Base-by-base conservation (phyloP, 805 yeast genomes). In the Candida peoriensis region DNA sequence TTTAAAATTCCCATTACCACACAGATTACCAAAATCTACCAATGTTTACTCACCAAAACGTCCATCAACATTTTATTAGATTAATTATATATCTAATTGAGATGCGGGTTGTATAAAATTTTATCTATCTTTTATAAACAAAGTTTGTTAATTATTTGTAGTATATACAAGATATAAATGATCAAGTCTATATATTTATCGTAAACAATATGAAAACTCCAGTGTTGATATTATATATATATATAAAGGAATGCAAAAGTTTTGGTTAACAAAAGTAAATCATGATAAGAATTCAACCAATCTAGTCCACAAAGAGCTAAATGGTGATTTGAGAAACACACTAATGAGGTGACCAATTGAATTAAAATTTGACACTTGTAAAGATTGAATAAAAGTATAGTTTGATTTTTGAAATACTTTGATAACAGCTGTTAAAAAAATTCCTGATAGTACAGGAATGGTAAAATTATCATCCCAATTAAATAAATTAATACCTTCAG, bases 1-100 rank as follows among this genome's bases (percentile, higher is more conserved):
- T 74, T 83, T 93, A 75, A 86, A 87, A 75, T 93, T 93, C 97
- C 99, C 99, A 77, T 83, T 93, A 68, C 97, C 99, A 63, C 99
- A 93, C 96, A 90, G 97, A 78, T 78, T 89, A 68, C 83, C 76
- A 72, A 89, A 88, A 78, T 71, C 94, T 64, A 74, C 78, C 76
- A 76, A 81, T 71, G 70, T 87, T 68, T 93, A 74, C 78, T 76
- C 90, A 70, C 74, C 86, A 74, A 81, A 81, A 75, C 83, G 95
- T 73, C 97, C 97, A 70, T 68, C 95, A 61, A 93, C 99, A 67
- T 89, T 80, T 86, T 90, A 90, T 85, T 90, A 89, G 72, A 66
- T 54, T 30, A 19, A 15, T 37, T 31, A 34, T 36, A 26, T 33
- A 25, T 25, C 14, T 34, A 18, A 20, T 24, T 20, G 33, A 35